A percentile compares a stretch with the other conserved stretches of the same genome.
Conservation (phyloP, 495 filamentous ascomycete genomes). For the Penicillium argentinense region DNA sequence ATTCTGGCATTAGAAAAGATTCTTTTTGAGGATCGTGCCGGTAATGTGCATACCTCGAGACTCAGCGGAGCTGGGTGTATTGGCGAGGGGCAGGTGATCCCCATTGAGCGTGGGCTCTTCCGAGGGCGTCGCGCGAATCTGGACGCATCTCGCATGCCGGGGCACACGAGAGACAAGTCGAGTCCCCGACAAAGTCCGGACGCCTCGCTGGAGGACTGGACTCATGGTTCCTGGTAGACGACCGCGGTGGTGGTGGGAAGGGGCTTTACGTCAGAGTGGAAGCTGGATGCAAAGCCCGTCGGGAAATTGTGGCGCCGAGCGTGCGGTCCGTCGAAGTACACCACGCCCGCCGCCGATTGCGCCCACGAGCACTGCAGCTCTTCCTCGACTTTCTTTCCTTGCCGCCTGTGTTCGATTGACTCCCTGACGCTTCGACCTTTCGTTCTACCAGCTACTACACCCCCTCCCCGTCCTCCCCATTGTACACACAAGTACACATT, state of each 20-base stretch:
- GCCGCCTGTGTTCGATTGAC: background rate
- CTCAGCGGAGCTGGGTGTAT: constrained; percentile 39
- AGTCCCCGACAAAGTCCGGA: constrained; percentile 39
- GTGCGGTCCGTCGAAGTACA: constrained; percentile 10
- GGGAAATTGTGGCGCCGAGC: constrained; percentile 33
- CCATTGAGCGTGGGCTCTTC: constrained; percentile 39
- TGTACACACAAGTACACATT: background rate
- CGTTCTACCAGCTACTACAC: background rate
- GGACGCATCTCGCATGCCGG: constrained; percentile 39
- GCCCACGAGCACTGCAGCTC: constrained; percentile 10
- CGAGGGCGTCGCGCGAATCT: constrained; percentile 45
- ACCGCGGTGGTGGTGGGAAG: constrained; percentile 2
- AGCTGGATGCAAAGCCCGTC: constrained; percentile 14
- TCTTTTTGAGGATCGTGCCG: too few species aligned
- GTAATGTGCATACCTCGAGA: constrained; percentile 45
- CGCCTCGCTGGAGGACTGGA: constrained; percentile 40
- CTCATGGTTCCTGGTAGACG: constrained; percentile 29
- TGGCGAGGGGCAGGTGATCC: constrained; percentile 39
- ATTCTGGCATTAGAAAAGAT: too few species aligned
- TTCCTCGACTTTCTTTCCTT: constrained; percentile 3
- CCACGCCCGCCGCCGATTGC: constrained; percentile 22
- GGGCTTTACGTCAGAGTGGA: constrained; percentile 36
- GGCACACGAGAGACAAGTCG: constrained; percentile 33
- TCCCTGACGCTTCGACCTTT: background rate
- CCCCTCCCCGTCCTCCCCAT: too few species aligned